Evolutionary conservation across 495 filamentous ascomycete genomes (phyloP), one percentile per base, ranked within the genome.

Genomic region (Lasiosphaeria ovina): DNA sequence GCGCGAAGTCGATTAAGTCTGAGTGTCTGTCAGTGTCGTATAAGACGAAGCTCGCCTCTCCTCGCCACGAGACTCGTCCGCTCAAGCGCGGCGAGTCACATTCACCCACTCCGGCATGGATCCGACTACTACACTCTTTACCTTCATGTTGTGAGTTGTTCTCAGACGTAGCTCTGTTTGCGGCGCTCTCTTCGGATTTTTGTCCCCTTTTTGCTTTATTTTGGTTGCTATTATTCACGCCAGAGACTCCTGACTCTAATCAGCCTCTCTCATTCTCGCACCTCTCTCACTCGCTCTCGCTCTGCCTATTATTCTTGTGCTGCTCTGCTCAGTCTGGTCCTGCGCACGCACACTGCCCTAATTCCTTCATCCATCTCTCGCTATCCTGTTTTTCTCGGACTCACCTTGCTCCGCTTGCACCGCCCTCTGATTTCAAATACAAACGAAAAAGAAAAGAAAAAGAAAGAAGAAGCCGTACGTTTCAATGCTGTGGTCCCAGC

Each of bases 61-160:
- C 45, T 52, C 38, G 24, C 40, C 51, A 48, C 55, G 34, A 61
- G 62, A 62, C 60, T 66, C 53, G 55, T 52, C 59, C 62, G 60
- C 64, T 51, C 55, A 60, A 63, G 63, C 58, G 67, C 62, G 67
- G 62, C 62, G 62, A 64, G 62, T 72, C 60, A 17, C 63, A 57
- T 49, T 52, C 51, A 24, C 24, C 42, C 11, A 54, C 40, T 52
- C 55, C 69, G 63, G 62, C 69, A 90, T 89, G 87, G 77, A 82
- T 69, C 77, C 76, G 45, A 86, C 82, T n/a, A 89, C 85, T n/a
- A 88, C 87, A 31, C 81, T 90, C 67, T 85, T 89, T 76, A 89
- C 87, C 58, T 89, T 89, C 65, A 77, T 88, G 74, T 72, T 90
- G 87, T 89, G 77, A 85, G 85, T 84, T 63, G 44, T 59, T 62